A percentile compares a stretch with the other conserved stretches of the same genome.
Conservation (phyloP, 2,329 filamentous ascomycete species). For the Periconia sp. region DNA sequence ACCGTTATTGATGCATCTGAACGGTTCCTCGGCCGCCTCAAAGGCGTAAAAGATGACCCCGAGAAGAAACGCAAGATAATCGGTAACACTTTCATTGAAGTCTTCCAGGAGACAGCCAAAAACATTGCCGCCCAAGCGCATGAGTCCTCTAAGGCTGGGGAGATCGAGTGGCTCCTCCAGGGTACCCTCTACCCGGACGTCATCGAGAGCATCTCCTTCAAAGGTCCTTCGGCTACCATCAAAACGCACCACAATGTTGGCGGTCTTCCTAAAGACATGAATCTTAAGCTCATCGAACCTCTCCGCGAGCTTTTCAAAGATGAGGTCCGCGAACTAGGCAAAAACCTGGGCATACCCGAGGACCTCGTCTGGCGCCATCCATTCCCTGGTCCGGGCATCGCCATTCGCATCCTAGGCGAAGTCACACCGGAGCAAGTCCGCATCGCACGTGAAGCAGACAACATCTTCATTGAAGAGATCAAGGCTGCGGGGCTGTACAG, state of each 20-base stretch:
- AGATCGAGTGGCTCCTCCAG: constrained; percentile 86
- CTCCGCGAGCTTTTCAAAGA: constrained; percentile 84
- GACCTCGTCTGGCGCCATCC: constrained; percentile 81
- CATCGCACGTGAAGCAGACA: constrained; percentile 78
- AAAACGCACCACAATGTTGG: constrained; percentile 79
- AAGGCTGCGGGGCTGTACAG: constrained; percentile 73
- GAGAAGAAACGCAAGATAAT: constrained; percentile 94
- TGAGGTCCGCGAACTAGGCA: constrained; percentile 74
- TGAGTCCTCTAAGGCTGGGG: constrained; percentile 70
- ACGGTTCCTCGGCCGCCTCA: constrained; percentile 76
- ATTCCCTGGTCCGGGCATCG: constrained; percentile 78
- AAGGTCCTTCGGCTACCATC: constrained; percentile 73
- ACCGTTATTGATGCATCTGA: constrained; percentile 83
- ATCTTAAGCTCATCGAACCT: constrained; percentile 77
- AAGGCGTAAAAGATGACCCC: constrained; percentile 75
- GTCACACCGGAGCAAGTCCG: constrained; percentile 79
- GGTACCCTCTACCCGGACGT: constrained; percentile 82
- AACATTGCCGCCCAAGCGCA: constrained; percentile 75
- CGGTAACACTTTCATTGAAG: constrained; percentile 77
- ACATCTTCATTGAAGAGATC: constrained; percentile 81
- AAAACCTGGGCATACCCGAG: constrained; percentile 71
- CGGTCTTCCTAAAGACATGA: constrained; percentile 67
- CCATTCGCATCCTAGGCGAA: constrained; percentile 81
- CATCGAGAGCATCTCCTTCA: constrained; percentile 75
- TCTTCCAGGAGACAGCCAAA: constrained; percentile 81